phyloP scores from a whole-genome alignment of 1,139 yeast genomes.

The Magnusiomyces tetraspermus region DNA sequence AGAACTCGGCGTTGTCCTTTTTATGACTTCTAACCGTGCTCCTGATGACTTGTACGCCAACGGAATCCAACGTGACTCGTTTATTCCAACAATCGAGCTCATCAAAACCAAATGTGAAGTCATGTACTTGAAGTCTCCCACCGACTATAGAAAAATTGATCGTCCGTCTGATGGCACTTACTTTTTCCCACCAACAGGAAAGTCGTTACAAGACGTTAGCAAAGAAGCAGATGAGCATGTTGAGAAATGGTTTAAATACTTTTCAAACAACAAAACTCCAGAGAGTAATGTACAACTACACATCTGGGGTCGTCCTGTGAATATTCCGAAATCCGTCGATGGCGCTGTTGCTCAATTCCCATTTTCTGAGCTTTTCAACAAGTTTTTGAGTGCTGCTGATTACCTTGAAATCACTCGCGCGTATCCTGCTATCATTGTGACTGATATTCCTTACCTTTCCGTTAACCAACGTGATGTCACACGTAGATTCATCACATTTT shows the following conservation, averaged over 20 bases:
- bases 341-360: slow-evolving; percentile 84
- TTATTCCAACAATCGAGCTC: slow-evolving; percentile 81
- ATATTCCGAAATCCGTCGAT: slow-evolving; percentile 66
- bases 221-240: slow-evolving; percentile 56
- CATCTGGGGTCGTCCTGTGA: slow-evolving; percentile 83
- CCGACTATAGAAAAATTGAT: slow-evolving; percentile 85
- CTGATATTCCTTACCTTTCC: slow-evolving; percentile 84
- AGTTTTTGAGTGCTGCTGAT: slow-evolving; percentile 91
- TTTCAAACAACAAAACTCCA: slow-evolving; percentile 46
- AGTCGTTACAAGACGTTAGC: slow-evolving; percentile 38
- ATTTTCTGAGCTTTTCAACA: slow-evolving; percentile 76
- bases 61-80: slow-evolving; percentile 86
- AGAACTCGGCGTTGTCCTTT: slow-evolving; percentile 71
- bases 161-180: slow-evolving; percentile 77
- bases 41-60: slow-evolving; percentile 89
- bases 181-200: slow-evolving; percentile 51
- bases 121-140: slow-evolving; percentile 74
- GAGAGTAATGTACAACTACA: slow-evolving; percentile 36
- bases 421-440: slow-evolving; percentile 68
- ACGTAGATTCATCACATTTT: slow-evolving; percentile 81
- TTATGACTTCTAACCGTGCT: slow-evolving; percentile 90
- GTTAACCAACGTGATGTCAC: slow-evolving; percentile 72
- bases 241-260: slow-evolving; percentile 68
- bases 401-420: slow-evolving; percentile 73
- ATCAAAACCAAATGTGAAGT: slow-evolving; percentile 69